These are phyloP conservation scores for Solanum phureja DNA, from an alignment of 257 asterid species.

Conservation along the genomic window DNA sequence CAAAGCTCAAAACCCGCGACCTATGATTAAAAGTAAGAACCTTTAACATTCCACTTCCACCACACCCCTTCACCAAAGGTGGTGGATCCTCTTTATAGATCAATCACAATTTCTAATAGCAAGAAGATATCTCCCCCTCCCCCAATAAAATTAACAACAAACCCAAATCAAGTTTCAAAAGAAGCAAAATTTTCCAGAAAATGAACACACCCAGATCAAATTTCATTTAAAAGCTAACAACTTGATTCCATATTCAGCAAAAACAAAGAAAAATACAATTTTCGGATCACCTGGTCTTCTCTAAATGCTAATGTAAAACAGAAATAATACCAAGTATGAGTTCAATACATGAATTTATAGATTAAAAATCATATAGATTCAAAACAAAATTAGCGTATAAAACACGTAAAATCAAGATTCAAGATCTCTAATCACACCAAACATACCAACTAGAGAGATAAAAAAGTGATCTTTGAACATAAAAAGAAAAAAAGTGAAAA, in stretches of 20 bases:
- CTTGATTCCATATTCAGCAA: background rate
- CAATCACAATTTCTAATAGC: background rate
- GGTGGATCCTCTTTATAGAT: background rate
- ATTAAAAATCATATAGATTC: background rate
- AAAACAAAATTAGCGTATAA: background rate
- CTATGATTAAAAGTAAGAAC: background rate
- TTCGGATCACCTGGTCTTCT: background rate
- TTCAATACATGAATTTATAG: background rate
- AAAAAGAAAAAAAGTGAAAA: background rate
- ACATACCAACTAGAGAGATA: conserved; percentile 5
- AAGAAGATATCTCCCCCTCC: background rate
- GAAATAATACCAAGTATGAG: background rate
- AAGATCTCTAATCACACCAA: conserved; percentile 7
- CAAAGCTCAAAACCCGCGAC: background rate
- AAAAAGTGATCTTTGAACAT: background rate
- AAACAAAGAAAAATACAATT: background rate
- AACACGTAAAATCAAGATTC: background rate
- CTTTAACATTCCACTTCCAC: background rate
- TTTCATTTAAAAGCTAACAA: background rate
- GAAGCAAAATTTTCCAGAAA: background rate
- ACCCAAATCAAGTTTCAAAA: background rate
- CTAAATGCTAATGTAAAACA: background rate
- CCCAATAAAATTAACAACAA: background rate
- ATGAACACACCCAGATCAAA: background rate
- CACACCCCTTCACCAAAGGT: background rate